Percentiles rank a stretch among this genome's conserved stretches.
These are phyloP conservation scores for Chytridium lagenaria DNA, from an alignment of 371 early-diverging fungal species.

Conservation along the genomic window DNA sequence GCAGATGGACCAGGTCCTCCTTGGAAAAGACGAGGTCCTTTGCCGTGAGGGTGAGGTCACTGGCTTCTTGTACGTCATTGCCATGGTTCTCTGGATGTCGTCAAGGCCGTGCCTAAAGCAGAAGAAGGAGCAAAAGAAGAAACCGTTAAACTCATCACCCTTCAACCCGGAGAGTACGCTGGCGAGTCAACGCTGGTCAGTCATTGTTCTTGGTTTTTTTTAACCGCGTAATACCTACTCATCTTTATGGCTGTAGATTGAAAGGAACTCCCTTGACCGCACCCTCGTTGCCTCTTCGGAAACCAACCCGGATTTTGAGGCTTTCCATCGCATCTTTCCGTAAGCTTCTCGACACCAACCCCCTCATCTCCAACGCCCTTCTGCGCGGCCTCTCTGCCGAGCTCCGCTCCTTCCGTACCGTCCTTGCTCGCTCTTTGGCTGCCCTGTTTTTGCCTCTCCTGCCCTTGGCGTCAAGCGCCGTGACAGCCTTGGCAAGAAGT, in stretches of 20 bases:
- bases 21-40: conserved; percentile 23
- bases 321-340: conserved; percentile 31
- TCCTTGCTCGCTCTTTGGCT: conserved; percentile 28
- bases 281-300: conserved; percentile 21
- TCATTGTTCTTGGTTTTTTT: not conserved
- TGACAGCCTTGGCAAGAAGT: not conserved
- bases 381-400: conserved; percentile 30
- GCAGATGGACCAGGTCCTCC: conserved; percentile 23
- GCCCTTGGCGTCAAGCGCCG: conserved; percentile 5
- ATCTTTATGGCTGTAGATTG: not conserved
- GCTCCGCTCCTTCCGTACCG: conserved; percentile 35
- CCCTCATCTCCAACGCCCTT: conserved; percentile 23
- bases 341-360: conserved; percentile 25
- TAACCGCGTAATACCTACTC: no score
- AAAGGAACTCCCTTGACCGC: conserved; percentile 27
- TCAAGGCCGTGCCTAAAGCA: conserved; percentile 21
- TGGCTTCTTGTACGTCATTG: conserved; percentile 25
- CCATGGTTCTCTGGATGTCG: conserved; percentile 23
- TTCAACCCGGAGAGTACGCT: conserved; percentile 31
- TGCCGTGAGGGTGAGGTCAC: conserved; percentile 20
- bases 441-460: no score
- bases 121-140: not conserved
- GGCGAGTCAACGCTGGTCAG: conserved; percentile 35
- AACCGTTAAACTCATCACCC: conserved; percentile 34
- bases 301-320: conserved; percentile 22